Conservation (phyloP, 768 basidiomycete species). For the Suillus variegatus region DNA sequence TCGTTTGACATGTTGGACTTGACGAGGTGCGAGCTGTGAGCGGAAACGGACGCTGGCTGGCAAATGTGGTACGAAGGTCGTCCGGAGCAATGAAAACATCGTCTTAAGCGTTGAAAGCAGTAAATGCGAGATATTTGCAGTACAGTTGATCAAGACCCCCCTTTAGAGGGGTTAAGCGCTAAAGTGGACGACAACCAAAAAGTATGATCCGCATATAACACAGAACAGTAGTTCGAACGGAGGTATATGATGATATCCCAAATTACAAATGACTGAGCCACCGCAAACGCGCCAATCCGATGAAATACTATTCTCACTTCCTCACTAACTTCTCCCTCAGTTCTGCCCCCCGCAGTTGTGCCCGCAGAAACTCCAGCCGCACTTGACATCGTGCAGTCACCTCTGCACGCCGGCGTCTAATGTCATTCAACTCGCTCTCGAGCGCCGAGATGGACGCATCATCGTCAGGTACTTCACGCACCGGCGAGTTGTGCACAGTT, state of each 20-base stretch:
- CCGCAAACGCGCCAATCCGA: neutral
- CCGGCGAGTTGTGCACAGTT: slow-evolving; percentile 44
- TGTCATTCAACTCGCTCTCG: slow-evolving; percentile 67
- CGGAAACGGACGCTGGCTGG: slow-evolving; percentile 36
- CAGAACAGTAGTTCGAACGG: neutral
- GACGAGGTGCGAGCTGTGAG: slow-evolving; percentile 76
- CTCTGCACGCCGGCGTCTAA: slow-evolving; percentile 68
- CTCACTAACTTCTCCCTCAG: slow-evolving; percentile 79
- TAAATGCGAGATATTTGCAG: neutral
- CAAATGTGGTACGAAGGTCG: neutral
- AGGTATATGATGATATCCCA: slow-evolving; percentile 6
- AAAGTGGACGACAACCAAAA: neutral
- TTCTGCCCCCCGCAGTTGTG: slow-evolving; percentile 82
- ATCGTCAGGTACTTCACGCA: slow-evolving; percentile 26
- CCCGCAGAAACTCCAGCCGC: slow-evolving; percentile 77
- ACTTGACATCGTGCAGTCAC: slow-evolving; percentile 72
- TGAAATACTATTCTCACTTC: slow-evolving; percentile 37
- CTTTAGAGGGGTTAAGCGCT: neutral
- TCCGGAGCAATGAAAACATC: neutral
- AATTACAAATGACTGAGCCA: slow-evolving; percentile 1
- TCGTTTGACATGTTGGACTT: slow-evolving; percentile 81
- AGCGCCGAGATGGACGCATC: slow-evolving; percentile 38
- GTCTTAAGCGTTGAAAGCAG: neutral
- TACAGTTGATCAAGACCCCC: neutral
- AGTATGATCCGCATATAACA: neutral